Percentiles rank a stretch among this genome's conserved stretches.
These are phyloP conservation scores for Wallacemonas sp. DNA, from an alignment of 208 protist species.

Conservation along the genomic window DNA sequence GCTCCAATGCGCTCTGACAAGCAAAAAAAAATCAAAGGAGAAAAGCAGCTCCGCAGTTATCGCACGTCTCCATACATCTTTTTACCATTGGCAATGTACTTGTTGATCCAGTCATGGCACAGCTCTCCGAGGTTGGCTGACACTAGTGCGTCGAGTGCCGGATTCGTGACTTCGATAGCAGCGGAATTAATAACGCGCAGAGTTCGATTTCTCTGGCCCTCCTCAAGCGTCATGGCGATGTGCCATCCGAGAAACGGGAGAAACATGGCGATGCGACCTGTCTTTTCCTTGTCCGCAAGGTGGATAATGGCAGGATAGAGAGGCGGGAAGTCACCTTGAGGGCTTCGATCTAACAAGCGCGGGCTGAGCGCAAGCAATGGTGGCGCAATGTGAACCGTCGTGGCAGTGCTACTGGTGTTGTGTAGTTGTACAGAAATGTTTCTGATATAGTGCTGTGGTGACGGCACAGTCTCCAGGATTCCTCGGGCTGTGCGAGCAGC, in stretches of 20 bases:
- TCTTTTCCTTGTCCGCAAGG: conserved; percentile 4
- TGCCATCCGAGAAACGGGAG: conserved; percentile 8
- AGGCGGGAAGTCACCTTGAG: neutral
- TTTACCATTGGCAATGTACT: neutral
- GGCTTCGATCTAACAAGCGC: neutral
- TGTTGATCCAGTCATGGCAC: neutral
- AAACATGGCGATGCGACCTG: neutral
- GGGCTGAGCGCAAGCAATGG: neutral
- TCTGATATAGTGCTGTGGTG: neutral
- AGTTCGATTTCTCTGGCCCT: neutral
- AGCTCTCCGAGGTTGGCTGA: neutral
- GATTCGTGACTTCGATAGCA: neutral
- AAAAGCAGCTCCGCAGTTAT: too few species aligned
- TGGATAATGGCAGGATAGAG: neutral
- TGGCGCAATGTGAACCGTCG: neutral
- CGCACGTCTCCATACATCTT: too few species aligned
- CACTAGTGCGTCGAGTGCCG: neutral
- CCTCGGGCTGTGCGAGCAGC: neutral
- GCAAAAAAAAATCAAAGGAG: too few species aligned
- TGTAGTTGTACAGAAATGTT: neutral
- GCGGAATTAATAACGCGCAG: neutral
- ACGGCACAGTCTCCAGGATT: neutral
- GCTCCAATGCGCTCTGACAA: too few species aligned
- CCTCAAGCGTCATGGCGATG: conserved; percentile 5
- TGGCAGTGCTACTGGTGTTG: neutral